phyloP scores from a whole-genome alignment of 2,329 filamentous ascomycete species.

The Colletotrichum truncatum region DNA sequence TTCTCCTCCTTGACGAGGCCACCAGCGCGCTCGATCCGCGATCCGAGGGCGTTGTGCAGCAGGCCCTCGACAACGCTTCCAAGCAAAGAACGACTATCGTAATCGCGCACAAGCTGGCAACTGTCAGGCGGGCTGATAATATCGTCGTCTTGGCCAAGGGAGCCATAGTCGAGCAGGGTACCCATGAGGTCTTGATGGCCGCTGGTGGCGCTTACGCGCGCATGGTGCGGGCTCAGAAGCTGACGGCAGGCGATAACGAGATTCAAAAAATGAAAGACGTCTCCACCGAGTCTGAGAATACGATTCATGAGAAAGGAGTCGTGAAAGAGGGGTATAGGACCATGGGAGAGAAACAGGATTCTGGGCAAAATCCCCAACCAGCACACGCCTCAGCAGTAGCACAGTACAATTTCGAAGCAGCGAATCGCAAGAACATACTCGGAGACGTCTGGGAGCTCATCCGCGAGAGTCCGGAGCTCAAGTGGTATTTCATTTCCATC shows the following conservation, averaged over 20 bases:
- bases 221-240: conserved; percentile 35
- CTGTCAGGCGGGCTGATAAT: conserved; percentile 41
- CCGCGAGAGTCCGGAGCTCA: not conserved
- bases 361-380: not conserved
- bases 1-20: conserved; percentile 74
- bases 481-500: not conserved
- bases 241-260: not conserved
- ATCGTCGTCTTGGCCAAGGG: conserved; percentile 43
- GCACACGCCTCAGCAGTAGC: not conserved
- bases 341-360: too few species aligned
- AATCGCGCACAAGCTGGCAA: conserved; percentile 67
- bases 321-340: too few species aligned
- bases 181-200: conserved; percentile 33
- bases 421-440: not conserved
- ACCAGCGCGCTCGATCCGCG: conserved; percentile 62
- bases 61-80: conserved; percentile 61
- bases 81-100: conserved; percentile 68
- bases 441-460: not conserved
- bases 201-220: conserved; percentile 30
- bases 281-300: not conserved
- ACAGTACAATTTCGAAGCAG: not conserved
- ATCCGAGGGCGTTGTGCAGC: conserved; percentile 58
- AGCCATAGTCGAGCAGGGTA: conserved; percentile 40
- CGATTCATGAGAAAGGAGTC: not conserved
- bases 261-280: not conserved